These are phyloP conservation scores for Abelmoschus esculentus DNA, from an alignment of 345 rosid species.

Conservation along the genomic window DNA sequence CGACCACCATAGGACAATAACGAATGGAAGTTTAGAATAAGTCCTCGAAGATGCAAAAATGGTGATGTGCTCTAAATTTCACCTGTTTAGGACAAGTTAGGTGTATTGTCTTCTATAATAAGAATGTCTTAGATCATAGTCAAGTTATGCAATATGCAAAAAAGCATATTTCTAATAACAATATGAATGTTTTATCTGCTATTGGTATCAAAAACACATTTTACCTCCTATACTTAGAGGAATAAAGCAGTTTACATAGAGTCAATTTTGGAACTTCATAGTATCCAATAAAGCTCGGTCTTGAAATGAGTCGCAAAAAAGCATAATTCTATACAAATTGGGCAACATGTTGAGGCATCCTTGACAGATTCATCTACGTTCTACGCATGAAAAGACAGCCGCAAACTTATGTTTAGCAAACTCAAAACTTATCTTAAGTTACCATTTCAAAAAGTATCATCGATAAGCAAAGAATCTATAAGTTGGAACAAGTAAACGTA, in stretches of 20 bases:
- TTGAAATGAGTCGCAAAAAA: not conserved
- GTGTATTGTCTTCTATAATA: not conserved
- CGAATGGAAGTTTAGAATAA: not conserved
- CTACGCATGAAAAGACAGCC: not conserved
- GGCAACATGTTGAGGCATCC: not conserved
- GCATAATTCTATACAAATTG: not conserved
- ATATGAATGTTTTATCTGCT: not conserved
- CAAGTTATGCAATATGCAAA: not conserved
- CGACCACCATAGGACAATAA: not conserved
- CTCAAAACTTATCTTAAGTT: not conserved
- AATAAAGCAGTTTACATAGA: not conserved
- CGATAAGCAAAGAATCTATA: conserved; percentile 1
- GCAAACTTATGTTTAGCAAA: not conserved
- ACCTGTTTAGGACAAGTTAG: not conserved
- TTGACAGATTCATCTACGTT: not conserved
- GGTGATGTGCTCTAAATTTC: not conserved
- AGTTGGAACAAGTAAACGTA: not conserved
- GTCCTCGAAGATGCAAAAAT: not conserved
- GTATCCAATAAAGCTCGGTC: not conserved
- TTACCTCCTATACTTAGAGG: not conserved
- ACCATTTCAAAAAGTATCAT: conserved; percentile 8
- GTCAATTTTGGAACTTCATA: not conserved
- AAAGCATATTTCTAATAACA: not conserved
- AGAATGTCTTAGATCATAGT: not conserved
- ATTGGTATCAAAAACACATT: no score